Evolutionary conservation across 139 green algal genomes (phyloP), one percentile per base, ranked within the genome.

Genomic region (Asterochloris sp.): DNA sequence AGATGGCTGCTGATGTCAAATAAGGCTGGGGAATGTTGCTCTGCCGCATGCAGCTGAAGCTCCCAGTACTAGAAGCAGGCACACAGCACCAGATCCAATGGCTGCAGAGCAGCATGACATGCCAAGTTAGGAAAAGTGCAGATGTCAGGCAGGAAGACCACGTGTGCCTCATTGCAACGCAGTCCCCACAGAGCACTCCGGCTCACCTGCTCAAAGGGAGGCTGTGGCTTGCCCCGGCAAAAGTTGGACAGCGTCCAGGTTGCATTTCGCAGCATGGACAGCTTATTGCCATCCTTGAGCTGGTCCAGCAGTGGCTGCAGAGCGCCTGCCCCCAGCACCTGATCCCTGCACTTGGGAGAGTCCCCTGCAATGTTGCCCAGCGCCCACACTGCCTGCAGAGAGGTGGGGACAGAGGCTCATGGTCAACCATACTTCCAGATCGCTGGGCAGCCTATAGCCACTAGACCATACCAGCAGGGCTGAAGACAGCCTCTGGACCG

Each of bases 181-280:
- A 54, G 38, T 54, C 38, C 38, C 38, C 4, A 6, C 38, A 54
- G 38, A 54, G 4, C 6, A 54, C 38, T 71, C 66, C 23, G 13
- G 13, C 54, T 47, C 12, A 97, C 92, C 88, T 95, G 88, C 69
- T 93, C 88, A 29, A 89, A 91, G 15, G 69, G 19, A 2, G 92
- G 92, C 86, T 93, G 92, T 13, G 97, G 97, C 92, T 99, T 99
- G 79, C 97, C 97, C 27, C 97, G 90, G 92, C 97, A 99, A 88
- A 99, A 99, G 89, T 99, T 99, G 60, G 94, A 98, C 21, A 99
- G 92, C n/a, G 97, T 99, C 97, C 97, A 99, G 29, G 97, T 99
- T 17, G 96, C 97, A 87, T 99, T 99, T 74, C 97, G 91, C 78
- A 98, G 89, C 97, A 99, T 99, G 61, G 91, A 95, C 23, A 99